Percentiles rank a stretch among this genome's conserved stretches.
phyloP scores from a whole-genome alignment of 345 rosid species.

The Moricandia arvensis region DNA sequence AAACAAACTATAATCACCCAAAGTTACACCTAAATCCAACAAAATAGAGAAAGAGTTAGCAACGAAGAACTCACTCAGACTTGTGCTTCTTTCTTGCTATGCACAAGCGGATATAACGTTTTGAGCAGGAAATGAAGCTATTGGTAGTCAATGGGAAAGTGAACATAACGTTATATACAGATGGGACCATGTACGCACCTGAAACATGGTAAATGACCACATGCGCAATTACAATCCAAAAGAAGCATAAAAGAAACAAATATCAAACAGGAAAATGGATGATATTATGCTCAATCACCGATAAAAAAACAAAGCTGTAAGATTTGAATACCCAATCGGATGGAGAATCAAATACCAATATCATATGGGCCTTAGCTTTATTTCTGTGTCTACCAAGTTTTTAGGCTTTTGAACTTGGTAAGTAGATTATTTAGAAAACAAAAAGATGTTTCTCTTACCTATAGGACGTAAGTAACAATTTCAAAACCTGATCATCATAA shows the following conservation, averaged over 20 bases:
- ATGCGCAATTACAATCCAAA: constrained; percentile 43
- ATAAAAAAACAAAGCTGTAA: too few species aligned
- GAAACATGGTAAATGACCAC: constrained; percentile 89
- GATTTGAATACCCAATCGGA: too few species aligned
- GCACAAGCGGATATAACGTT: constrained; percentile 60
- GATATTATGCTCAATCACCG: too few species aligned
- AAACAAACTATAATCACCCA: neutral
- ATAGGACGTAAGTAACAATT: too few species aligned
- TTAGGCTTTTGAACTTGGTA: neutral
- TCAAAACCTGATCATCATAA: too few species aligned
- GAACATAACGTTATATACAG: constrained; percentile 40
- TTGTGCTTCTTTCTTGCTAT: constrained; percentile 51
- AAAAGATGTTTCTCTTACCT: too few species aligned
- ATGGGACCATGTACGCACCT: constrained; percentile 87
- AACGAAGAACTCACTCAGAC: constrained; percentile 47
- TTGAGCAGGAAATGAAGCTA: constrained; percentile 60
- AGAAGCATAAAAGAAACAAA: neutral
- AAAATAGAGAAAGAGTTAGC: neutral
- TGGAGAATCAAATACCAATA: neutral
- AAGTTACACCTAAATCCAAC: too few species aligned
- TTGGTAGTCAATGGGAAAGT: constrained; percentile 36
- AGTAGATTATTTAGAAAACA: too few species aligned
- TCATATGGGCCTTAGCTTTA: neutral
- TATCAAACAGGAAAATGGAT: too few species aligned
- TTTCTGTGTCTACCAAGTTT: neutral